phyloP scores from a whole-genome alignment of 1,139 yeast species.

The Suhomyces guaymorum region DNA sequence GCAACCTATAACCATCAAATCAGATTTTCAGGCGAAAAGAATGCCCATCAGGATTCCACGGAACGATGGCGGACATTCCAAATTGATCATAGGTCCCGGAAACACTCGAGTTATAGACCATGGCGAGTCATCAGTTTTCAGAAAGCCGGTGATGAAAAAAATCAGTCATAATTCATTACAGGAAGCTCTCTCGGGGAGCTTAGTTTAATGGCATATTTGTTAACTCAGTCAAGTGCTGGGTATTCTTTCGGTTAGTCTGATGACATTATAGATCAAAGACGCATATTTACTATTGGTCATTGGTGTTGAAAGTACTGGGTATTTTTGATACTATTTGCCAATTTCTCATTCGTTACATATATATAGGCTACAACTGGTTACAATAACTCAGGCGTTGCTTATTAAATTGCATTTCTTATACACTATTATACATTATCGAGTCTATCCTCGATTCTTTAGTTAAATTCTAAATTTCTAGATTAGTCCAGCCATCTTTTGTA shows the following conservation, averaged over 20 bases:
- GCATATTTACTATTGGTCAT: too few species aligned
- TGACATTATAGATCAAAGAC: too few species aligned
- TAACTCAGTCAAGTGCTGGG: not conserved
- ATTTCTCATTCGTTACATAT: not conserved
- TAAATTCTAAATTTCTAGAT: too few species aligned
- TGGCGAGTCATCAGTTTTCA: constrained; percentile 42
- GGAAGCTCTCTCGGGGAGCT: constrained; percentile 31
- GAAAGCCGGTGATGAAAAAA: constrained; percentile 38
- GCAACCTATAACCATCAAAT: constrained; percentile 16
- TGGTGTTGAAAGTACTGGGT: too few species aligned
- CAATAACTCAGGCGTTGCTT: constrained; percentile 6
- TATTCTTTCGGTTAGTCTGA: not conserved
- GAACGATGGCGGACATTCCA: constrained; percentile 42
- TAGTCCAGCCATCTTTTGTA: too few species aligned
- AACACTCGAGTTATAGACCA: constrained; percentile 45
- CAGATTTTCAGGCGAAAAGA: constrained; percentile 26
- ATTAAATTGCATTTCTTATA: constrained; percentile 11
- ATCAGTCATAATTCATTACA: constrained; percentile 35
- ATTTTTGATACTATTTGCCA: not conserved
- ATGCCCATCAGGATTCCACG: constrained; percentile 26
- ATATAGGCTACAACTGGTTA: too few species aligned
- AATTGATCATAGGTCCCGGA: constrained; percentile 50
- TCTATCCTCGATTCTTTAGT: too few species aligned
- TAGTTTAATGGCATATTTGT: not conserved
- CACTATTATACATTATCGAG: constrained; percentile 9